These are phyloP conservation scores for Fraxinus baroniana DNA, from an alignment of 305 asterid genomes.

Conservation along the genomic window DNA sequence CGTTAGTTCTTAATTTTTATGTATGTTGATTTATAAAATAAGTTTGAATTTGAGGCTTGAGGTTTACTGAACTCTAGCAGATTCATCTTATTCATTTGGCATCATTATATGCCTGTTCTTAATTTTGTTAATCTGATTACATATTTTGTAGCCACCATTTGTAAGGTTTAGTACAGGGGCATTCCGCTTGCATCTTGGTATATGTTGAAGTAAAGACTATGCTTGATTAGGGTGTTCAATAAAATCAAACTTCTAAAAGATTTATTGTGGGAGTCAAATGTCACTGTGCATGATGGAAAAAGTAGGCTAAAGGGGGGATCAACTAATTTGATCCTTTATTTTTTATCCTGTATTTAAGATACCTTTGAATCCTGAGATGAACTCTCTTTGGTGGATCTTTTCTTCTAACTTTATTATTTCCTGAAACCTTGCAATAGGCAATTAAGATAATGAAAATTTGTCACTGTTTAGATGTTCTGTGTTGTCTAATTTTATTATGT, in stretches of 20 bases:
- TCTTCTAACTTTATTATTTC: not conserved
- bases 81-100: not conserved
- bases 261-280: not conserved
- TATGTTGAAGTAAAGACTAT: not conserved
- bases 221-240: not conserved
- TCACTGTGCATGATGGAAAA: slow-evolving; percentile 4
- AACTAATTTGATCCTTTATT: not conserved
- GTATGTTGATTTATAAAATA: not conserved
- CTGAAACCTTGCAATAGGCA: not conserved
- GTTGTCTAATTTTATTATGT: not conserved
- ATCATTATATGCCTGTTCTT: not conserved
- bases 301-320: not conserved
- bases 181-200: not conserved
- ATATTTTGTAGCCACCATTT: not conserved
- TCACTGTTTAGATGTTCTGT: not conserved
- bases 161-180: not conserved
- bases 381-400: not conserved
- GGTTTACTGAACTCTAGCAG: not conserved
- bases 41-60: not conserved
- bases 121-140: not conserved
- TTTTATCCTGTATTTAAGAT: not conserved
- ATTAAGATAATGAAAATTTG: not conserved
- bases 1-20: not conserved
- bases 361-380: not conserved
- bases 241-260: not conserved